These are phyloP conservation scores for Tuber aestivum DNA, from an alignment of 495 filamentous ascomycete species.

Conservation along the genomic window DNA sequence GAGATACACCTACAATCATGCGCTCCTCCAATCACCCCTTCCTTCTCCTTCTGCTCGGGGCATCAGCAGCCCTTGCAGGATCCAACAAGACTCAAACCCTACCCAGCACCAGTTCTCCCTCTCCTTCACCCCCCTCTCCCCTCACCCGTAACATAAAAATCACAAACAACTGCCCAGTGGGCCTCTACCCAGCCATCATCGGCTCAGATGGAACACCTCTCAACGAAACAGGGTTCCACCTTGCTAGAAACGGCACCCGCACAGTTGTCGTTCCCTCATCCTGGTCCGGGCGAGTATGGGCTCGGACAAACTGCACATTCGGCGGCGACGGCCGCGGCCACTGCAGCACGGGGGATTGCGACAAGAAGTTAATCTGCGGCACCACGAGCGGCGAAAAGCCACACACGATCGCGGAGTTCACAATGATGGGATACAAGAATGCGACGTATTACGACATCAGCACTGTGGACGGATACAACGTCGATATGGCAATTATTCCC, in stretches of 20 bases:
- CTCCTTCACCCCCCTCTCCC: conserved; percentile 32
- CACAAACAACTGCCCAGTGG: conserved; percentile 61
- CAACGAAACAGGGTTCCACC: conserved; percentile 57
- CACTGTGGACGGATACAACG: conserved; percentile 78
- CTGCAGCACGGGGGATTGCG: conserved; percentile 71
- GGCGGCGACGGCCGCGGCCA: conserved; percentile 46
- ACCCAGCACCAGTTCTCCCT: neutral
- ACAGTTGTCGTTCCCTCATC: conserved; percentile 56
- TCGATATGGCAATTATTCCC: conserved; percentile 60
- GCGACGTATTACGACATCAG: conserved; percentile 79
- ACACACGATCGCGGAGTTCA: conserved; percentile 69
- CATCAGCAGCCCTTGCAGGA: neutral
- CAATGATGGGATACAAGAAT: conserved; percentile 53
- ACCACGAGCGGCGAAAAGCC: conserved; percentile 59
- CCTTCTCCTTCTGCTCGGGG: neutral
- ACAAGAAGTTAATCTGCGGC: conserved; percentile 58
- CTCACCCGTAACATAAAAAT: conserved; percentile 50
- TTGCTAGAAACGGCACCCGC: conserved; percentile 49
- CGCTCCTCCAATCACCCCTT: neutral
- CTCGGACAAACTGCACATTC: conserved; percentile 73
- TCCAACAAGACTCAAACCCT: too few relatives aligned
- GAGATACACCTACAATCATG: neutral
- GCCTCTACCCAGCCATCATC: conserved; percentile 65
- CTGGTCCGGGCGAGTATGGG: conserved; percentile 78
- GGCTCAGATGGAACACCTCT: conserved; percentile 63